Evolutionary conservation across 2,329 filamentous ascomycete genomes (phyloP), one percentile per base, ranked within the genome.

Genomic region (Fusarium chlamydosporum): DNA sequence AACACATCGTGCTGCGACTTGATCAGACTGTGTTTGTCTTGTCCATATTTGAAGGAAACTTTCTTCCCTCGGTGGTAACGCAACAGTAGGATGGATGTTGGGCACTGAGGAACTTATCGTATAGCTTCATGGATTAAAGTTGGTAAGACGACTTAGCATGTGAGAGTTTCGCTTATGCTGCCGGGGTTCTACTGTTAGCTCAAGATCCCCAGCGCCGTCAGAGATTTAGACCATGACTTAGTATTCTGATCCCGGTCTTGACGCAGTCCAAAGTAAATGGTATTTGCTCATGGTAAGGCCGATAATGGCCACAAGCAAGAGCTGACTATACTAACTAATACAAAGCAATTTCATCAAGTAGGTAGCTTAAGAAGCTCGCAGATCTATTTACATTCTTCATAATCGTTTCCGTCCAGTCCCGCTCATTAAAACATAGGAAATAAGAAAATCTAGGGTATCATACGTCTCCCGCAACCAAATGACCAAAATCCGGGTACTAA

Each of bases 381-480:
- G 46, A 50, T 37, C 46, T 50, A 27, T 50, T 33, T 37, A 50
- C 20, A 37, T 50, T 37, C 20, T 18, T 18, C 46, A n/a, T 37
- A 23, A 27, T 50, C 34, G 34, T 23, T 37, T 11, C 12, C 16
- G 12, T 51, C 46, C 33, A 27, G 46, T 37, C 15, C 23, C 8
- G 33, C 33, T 41, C 41, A 46, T 63, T 47, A 56, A 20, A 42
- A 41, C 27, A 59, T 57, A 47, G 31, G 40, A 47, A 64, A 65
- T 33, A 29, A 63, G 20, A 47, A 53, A 46, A 53, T 65, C 61
- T 65, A 59, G 61, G 61, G 61, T 65, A 65, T 65, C 61, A 65
- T 65, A 31, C 61, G 29, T 60, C 47, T 60, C 20, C 54, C 47
- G 18, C 58, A 64, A 58, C 60, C 58, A 46, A 41, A 20, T 26